phyloP scores from a whole-genome alignment of 2,329 filamentous ascomycete genomes.

The Samsoniella hepiali region DNA sequence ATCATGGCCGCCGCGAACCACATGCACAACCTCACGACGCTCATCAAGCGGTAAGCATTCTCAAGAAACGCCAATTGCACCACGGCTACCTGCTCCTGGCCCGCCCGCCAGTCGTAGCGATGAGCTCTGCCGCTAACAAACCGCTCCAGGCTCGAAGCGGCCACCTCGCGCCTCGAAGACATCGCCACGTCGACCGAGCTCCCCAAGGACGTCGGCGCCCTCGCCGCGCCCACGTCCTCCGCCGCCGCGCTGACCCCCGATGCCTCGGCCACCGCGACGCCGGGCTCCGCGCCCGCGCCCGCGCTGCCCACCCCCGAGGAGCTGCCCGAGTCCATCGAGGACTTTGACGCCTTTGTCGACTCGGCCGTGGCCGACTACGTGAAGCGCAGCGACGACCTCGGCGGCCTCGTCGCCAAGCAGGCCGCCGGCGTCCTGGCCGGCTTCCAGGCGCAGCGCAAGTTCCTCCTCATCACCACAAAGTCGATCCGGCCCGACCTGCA shows the following conservation, averaged over 20 bases:
- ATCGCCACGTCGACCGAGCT: constrained; percentile 76
- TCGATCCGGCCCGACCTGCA: constrained; percentile 82
- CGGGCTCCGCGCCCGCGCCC: constrained; percentile 35
- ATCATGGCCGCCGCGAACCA: constrained; percentile 72
- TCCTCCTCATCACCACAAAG: constrained; percentile 83
- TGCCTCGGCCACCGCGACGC: constrained; percentile 26
- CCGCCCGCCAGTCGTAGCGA: constrained; percentile 17
- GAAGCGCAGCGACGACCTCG: constrained; percentile 72
- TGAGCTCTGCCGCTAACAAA: constrained; percentile 39
- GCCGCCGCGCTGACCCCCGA: constrained; percentile 2
- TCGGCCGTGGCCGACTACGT: constrained; percentile 75
- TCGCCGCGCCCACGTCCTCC: constrained; percentile 37
- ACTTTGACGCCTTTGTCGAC: constrained; percentile 78
- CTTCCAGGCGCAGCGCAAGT: constrained; percentile 82
- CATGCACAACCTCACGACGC: constrained; percentile 94
- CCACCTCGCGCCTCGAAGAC: constrained; percentile 92
- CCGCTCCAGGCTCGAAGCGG: constrained; percentile 81
- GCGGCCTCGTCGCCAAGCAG: constrained; percentile 76
- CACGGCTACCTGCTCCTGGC: neutral
- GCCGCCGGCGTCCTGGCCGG: constrained; percentile 56
- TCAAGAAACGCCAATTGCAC: too few species aligned
- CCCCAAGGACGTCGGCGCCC: constrained; percentile 48
- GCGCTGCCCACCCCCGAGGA: constrained; percentile 48
- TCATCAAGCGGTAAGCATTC: constrained; percentile 83
- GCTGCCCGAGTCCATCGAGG: constrained; percentile 75